Conservation (phyloP, 1,139 yeast species). For the Pichia sp. region DNA sequence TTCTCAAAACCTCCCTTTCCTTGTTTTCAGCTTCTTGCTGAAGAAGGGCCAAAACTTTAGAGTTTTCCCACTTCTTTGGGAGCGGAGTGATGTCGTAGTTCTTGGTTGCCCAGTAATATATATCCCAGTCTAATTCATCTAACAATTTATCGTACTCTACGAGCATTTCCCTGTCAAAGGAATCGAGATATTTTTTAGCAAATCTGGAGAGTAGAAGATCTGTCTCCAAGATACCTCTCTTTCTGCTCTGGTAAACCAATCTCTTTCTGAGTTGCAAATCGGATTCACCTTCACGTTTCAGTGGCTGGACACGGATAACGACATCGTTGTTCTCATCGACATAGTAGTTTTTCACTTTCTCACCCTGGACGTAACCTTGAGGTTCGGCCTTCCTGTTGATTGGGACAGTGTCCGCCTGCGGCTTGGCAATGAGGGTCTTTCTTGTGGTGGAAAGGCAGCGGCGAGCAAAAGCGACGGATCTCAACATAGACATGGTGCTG, state of each 20-base stretch:
- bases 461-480: too few relatives aligned
- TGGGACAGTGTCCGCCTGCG: slow-evolving; percentile 12
- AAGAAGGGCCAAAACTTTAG: slow-evolving; percentile 54
- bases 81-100: slow-evolving; percentile 74
- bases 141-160: slow-evolving; percentile 79
- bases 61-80: slow-evolving; percentile 77
- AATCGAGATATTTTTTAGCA: slow-evolving; percentile 63
- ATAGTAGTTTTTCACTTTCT: slow-evolving; percentile 17
- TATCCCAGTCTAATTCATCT: slow-evolving; percentile 97
- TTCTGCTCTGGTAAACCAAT: slow-evolving; percentile 81
- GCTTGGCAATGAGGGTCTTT: slow-evolving; percentile 8
- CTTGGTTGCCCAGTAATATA: slow-evolving; percentile 93
- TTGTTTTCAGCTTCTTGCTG: slow-evolving; percentile 72
- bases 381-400: slow-evolving; percentile 13
- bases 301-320: slow-evolving; percentile 59
- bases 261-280: slow-evolving; percentile 76
- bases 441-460: too few relatives aligned
- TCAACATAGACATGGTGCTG: too few relatives aligned
- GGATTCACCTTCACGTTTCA: slow-evolving; percentile 68
- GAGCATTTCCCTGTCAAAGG: slow-evolving; percentile 57
- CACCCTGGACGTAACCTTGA: slow-evolving; percentile 18
- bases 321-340: slow-evolving; percentile 29
- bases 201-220: slow-evolving; percentile 80
- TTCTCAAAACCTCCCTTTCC: slow-evolving; percentile 66
- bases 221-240: slow-evolving; percentile 92